Percentiles rank a stretch among this genome's conserved stretches.
Evolutionary conservation across 2,329 filamentous ascomycete species (phyloP).

Genomic region (Stylonectria norvegica): DNA sequence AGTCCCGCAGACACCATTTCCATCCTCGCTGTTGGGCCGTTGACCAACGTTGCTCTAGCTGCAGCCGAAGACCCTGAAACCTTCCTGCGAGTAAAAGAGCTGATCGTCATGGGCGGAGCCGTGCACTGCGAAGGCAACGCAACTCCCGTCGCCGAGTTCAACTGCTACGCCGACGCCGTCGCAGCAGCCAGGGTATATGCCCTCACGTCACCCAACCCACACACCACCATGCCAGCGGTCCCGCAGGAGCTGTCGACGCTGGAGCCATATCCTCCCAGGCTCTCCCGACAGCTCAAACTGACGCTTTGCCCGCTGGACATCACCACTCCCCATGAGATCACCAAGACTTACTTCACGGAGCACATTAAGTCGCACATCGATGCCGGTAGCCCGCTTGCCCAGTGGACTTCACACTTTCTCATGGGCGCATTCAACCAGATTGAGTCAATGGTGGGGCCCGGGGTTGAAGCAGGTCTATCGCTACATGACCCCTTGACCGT

Average conservation of each 20-base stretch:
- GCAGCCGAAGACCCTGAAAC: conserved; percentile 85
- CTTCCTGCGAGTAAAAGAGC: conserved; percentile 83
- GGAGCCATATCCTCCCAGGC: conserved; percentile 58
- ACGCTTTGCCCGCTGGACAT: conserved; percentile 75
- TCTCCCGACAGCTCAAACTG: conserved; percentile 62
- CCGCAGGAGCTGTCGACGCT: conserved; percentile 50
- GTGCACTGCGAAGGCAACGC: conserved; percentile 79
- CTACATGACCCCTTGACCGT: conserved; percentile 77
- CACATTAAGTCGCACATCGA: conserved; percentile 54
- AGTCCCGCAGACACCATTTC: conserved; percentile 81
- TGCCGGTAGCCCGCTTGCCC: conserved; percentile 67
- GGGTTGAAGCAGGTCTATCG: conserved; percentile 56
- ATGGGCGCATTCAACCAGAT: conserved; percentile 68
- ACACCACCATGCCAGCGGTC: conserved; percentile 75
- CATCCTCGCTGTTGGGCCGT: conserved; percentile 83
- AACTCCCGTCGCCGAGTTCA: conserved; percentile 87
- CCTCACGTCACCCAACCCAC: conserved; percentile 68
- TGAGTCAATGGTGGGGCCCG: conserved; percentile 57
- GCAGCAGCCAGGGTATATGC: conserved; percentile 75
- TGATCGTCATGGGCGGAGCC: conserved; percentile 93
- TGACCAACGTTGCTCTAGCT: conserved; percentile 91
- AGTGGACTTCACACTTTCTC: conserved; percentile 72
- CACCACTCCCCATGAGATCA: conserved; percentile 67
- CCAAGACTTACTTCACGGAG: conserved; percentile 55
- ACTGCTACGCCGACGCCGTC: conserved; percentile 83